Conservation (phyloP, 805 yeast genomes). For the Wickerhamiella galacta region DNA sequence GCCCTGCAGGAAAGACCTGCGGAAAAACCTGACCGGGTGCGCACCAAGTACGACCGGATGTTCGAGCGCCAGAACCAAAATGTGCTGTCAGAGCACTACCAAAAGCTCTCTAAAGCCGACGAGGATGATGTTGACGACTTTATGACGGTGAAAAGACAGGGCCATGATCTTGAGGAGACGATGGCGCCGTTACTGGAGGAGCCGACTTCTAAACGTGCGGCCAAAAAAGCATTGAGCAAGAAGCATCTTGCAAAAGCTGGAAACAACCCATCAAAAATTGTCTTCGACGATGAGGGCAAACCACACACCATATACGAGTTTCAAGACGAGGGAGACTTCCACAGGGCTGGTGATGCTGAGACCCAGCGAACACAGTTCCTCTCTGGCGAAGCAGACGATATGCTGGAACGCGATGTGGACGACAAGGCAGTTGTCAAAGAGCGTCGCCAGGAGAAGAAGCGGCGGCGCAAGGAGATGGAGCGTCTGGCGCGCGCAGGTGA, state of each 20-base stretch:
- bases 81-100: conserved; percentile 76
- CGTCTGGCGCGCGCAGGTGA: conserved; percentile 28
- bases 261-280: conserved; percentile 60
- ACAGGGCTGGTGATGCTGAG: conserved; percentile 47
- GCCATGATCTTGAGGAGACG: conserved; percentile 51
- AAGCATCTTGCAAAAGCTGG: conserved; percentile 43
- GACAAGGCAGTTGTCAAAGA: conserved; percentile 67
- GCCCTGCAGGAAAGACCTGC: conserved; percentile 32
- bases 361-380: conserved; percentile 54
- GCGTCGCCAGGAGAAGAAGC: conserved; percentile 74
- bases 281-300: conserved; percentile 86
- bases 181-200: conserved; percentile 33
- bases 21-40: conserved; percentile 31
- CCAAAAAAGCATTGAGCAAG: conserved; percentile 74
- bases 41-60: conserved; percentile 89
- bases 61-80: conserved; percentile 89
- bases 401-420: conserved; percentile 54
- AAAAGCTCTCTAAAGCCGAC: conserved; percentile 32
- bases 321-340: conserved; percentile 78
- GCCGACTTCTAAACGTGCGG: conserved; percentile 69
- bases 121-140: conserved; percentile 44
- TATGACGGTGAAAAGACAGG: conserved; percentile 59
- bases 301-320: conserved; percentile 87
- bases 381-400: conserved; percentile 42
- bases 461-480: conserved; percentile 71